A percentile compares a stretch with the other conserved stretches of the same genome.
Conservation (phyloP, 148 eudicot genomes). For the Arctostaphylos glauca region DNA sequence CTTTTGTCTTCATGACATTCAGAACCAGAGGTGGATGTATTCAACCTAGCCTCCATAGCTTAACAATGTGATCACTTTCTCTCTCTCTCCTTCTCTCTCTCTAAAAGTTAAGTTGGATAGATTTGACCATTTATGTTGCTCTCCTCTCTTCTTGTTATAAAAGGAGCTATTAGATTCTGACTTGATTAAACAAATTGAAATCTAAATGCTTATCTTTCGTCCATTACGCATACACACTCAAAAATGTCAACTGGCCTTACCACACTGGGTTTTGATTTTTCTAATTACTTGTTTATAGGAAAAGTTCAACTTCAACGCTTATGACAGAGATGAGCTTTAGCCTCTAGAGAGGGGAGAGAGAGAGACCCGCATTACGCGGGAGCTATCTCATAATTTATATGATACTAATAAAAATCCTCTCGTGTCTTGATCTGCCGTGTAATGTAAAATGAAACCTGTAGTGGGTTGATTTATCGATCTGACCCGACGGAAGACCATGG, state of each 20-base stretch:
- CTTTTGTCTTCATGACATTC: conserved; percentile 27
- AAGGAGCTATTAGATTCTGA: conserved; percentile 21
- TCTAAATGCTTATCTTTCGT: conserved; percentile 24
- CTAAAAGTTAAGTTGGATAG: background rate
- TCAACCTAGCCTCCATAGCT: conserved; percentile 30
- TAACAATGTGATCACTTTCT: background rate
- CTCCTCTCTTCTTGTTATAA: conserved; percentile 17
- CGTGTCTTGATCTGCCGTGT: background rate
- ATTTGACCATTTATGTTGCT: background rate
- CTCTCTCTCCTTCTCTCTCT: background rate
- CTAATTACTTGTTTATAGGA: conserved; percentile 13
- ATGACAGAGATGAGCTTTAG: conserved; percentile 27
- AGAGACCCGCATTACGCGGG: conserved; percentile 16
- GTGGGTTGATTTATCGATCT: too few species aligned
- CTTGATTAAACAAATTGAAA: conserved; percentile 26
- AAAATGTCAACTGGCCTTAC: conserved; percentile 38
- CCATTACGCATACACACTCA: conserved; percentile 30
- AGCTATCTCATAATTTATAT: conserved; percentile 5
- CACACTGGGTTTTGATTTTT: background rate
- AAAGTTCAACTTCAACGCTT: conserved; percentile 42
- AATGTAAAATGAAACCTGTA: too few species aligned
- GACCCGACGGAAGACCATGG: too few species aligned
- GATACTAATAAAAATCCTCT: background rate
- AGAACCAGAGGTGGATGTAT: conserved; percentile 21
- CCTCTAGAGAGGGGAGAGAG: conserved; percentile 11